Evolutionary conservation across 179 eudicot genomes (phyloP).

Genomic region (Silene noctiflora): DNA sequence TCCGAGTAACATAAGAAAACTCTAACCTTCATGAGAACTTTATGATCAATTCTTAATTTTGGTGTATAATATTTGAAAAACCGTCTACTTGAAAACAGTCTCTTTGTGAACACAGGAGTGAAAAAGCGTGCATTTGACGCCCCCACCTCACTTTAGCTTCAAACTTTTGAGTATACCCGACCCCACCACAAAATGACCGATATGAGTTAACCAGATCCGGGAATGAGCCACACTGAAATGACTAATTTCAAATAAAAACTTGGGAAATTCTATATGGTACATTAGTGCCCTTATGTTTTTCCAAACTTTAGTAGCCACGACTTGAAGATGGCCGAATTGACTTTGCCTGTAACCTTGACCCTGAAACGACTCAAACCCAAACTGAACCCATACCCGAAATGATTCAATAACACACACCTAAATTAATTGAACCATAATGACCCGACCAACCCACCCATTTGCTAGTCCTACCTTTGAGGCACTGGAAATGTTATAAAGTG

Average conservation of each 20-base stretch:
- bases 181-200: too few species aligned
- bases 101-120: not conserved
- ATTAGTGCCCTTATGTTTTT: too few species aligned
- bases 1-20: too few species aligned
- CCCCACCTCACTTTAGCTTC: too few species aligned
- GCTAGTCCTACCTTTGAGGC: not conserved
- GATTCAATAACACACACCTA: not conserved
- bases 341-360: not conserved
- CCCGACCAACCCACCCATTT: not conserved
- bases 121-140: not conserved
- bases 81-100: not conserved
- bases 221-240: not conserved
- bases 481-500: too few species aligned
- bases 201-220: too few species aligned
- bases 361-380: not conserved
- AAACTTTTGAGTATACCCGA: too few species aligned
- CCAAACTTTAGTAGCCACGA: too few species aligned
- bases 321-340: not conserved
- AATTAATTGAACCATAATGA: not conserved
- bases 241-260: not conserved
- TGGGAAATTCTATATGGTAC: too few species aligned
- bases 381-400: not conserved
- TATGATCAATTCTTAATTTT: not conserved
- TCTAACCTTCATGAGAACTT: not conserved
- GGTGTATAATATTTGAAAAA: not conserved